Evolutionary conservation across 2,329 filamentous ascomycete species (phyloP).

Genomic region (Paraconiothyrium sp.): DNA sequence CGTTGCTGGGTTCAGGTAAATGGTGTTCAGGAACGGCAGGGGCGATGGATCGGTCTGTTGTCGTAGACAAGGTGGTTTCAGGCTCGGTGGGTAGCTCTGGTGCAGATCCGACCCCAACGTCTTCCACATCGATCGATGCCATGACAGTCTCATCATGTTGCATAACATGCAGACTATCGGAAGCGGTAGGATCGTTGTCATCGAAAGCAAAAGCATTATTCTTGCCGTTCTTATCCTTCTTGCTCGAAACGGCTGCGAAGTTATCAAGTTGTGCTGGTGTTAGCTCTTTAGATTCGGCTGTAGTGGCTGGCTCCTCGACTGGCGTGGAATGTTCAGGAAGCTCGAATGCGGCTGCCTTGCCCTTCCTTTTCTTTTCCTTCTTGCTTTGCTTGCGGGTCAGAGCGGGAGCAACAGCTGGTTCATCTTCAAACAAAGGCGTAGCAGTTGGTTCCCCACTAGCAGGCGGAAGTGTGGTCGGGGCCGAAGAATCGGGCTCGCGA

Average conservation of each 20-base stretch:
- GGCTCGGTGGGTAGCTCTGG: background rate
- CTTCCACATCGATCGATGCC: background rate
- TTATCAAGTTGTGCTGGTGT: conserved; percentile 8
- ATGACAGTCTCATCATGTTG: conserved; percentile 11
- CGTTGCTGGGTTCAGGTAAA: background rate
- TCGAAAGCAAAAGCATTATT: conserved; percentile 25
- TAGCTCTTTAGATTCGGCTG: background rate
- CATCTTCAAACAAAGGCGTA: conserved; percentile 16
- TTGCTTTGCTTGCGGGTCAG: conserved; percentile 38
- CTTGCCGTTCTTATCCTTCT: conserved; percentile 43
- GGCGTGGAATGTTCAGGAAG: conserved; percentile 18
- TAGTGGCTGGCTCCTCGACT: conserved; percentile 9
- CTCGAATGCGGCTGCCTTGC: conserved; percentile 21
- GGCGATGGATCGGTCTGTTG: conserved; percentile 8
- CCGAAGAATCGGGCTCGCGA: conserved; percentile 14
- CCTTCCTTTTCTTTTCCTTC: conserved; percentile 39
- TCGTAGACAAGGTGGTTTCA: background rate
- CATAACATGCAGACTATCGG: conserved; percentile 12
- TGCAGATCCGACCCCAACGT: background rate
- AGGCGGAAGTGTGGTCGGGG: conserved; percentile 17
- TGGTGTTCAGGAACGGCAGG: background rate
- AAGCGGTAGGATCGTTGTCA: conserved; percentile 15
- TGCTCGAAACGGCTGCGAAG: conserved; percentile 29
- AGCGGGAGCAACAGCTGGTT: conserved; percentile 23
- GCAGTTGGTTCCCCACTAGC: conserved; percentile 4